Evolutionary conservation across 2,329 filamentous ascomycete genomes (phyloP).

Genomic region (Fusarium graminum): DNA sequence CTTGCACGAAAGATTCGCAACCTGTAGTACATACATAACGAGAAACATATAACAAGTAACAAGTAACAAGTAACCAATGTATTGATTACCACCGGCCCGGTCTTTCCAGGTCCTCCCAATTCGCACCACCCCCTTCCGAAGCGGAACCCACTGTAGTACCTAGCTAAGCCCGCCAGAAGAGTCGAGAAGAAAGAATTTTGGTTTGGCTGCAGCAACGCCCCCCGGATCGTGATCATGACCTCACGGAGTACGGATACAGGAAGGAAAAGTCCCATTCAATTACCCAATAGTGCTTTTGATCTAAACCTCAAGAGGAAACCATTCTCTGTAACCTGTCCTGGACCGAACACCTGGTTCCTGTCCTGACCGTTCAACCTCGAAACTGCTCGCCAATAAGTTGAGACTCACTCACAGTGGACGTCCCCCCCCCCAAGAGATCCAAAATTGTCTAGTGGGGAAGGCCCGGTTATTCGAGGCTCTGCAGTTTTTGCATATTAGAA

Average conservation of each 20-base stretch:
- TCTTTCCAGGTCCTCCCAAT: conserved; percentile 35
- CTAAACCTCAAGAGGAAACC: conserved; percentile 52
- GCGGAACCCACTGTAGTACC: conserved; percentile 28
- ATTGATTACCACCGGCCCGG: conserved; percentile 43
- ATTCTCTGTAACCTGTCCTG: conserved; percentile 36
- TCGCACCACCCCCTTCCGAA: conserved; percentile 39
- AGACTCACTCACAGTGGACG: not conserved
- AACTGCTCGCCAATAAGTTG: conserved; percentile 11
- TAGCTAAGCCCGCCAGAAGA: conserved; percentile 47
- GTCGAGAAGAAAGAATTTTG: conserved; percentile 45
- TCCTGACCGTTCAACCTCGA: conserved; percentile 50
- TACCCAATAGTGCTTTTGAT: conserved; percentile 51
- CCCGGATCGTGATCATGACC: conserved; percentile 53
- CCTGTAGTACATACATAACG: conserved; percentile 9
- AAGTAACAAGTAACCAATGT: not conserved
- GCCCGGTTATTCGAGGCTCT: conserved; percentile 55
- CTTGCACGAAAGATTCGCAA: not conserved
- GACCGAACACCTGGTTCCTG: conserved; percentile 52
- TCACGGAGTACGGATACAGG: conserved; percentile 43
- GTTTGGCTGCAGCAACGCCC: conserved; percentile 26
- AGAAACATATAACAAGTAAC: conserved; percentile 9
- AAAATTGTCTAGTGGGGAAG: conserved; percentile 39
- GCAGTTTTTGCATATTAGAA: conserved; percentile 40
- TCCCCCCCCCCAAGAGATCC: conserved; percentile 1
- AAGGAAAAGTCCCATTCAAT: conserved; percentile 48